A percentile compares a stretch with the other conserved stretches of the same genome.
phyloP scores from a whole-genome alignment of 2,329 filamentous ascomycete genomes.

The Beauveria caledonica region DNA sequence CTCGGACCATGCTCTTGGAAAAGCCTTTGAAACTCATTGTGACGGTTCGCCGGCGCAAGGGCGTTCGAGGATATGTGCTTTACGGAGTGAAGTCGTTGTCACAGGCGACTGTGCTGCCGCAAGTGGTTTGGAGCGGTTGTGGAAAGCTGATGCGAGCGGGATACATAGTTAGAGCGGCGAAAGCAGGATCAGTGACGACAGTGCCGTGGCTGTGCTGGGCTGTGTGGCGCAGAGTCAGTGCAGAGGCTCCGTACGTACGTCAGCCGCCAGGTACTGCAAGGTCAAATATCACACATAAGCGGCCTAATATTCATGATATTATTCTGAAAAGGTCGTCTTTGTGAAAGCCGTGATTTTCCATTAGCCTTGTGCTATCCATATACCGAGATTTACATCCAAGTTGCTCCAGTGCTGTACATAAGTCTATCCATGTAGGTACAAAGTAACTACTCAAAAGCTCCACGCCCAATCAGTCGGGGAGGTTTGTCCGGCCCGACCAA shows the following conservation, averaged over 20 bases:
- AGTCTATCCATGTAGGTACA: neutral
- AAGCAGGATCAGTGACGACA: conserved; percentile 13
- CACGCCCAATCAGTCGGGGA: neutral
- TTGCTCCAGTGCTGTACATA: neutral
- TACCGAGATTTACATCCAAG: neutral
- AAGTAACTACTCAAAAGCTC: neutral
- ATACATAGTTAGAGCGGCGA: conserved; percentile 1
- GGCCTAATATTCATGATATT: neutral
- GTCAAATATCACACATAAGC: neutral
- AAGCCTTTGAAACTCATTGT: conserved; percentile 96
- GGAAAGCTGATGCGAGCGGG: neutral
- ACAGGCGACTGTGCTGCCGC: conserved; percentile 11
- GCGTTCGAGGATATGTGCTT: neutral
- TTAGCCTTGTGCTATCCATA: neutral
- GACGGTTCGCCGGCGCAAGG: conserved; percentile 8
- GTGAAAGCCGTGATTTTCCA: neutral
- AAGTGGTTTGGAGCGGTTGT: conserved; percentile 4
- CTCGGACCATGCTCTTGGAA: conserved; percentile 79
- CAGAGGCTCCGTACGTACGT: neutral
- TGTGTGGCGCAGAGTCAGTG: conserved; percentile 8
- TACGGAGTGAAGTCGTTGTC: neutral
- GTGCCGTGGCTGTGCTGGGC: conserved; percentile 13
- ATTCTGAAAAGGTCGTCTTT: neutral
- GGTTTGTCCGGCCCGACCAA: neutral
- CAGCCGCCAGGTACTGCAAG: neutral